Percentiles rank a stretch among this genome's conserved stretches.
phyloP scores from a whole-genome alignment of 2,329 filamentous ascomycete genomes.

The Mycosphaerella arachidis region DNA sequence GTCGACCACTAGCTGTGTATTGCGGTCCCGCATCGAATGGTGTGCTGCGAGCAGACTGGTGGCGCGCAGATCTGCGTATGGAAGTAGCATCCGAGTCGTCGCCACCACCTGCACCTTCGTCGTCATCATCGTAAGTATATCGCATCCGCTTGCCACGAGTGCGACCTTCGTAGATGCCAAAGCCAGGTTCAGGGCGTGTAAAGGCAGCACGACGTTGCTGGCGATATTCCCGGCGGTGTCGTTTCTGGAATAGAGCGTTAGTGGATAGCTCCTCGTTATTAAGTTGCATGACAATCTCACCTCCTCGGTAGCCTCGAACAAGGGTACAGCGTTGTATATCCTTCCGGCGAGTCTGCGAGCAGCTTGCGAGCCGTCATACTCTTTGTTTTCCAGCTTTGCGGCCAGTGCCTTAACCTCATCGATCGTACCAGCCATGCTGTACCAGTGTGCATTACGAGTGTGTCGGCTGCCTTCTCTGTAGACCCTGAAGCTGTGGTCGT shows the following conservation, averaged over 20 bases:
- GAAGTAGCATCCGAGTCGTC: conserved; percentile 66
- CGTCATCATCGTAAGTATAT: conserved; percentile 92
- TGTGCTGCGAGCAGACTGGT: conserved; percentile 59
- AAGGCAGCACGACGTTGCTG: conserved; percentile 82
- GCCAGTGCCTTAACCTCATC: conserved; percentile 75
- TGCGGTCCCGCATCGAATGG: conserved; percentile 65
- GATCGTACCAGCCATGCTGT: conserved; percentile 85
- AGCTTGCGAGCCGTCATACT: conserved; percentile 70
- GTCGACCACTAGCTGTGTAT: conserved; percentile 79
- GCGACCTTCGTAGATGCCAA: conserved; percentile 91
- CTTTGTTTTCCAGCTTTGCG: conserved; percentile 63
- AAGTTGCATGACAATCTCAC: conserved; percentile 45
- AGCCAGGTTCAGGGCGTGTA: conserved; percentile 78
- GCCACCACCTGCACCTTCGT: conserved; percentile 57
- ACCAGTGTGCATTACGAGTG: conserved; percentile 71
- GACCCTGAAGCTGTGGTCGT: conserved; percentile 89
- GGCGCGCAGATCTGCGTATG: conserved; percentile 59
- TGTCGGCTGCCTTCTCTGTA: conserved; percentile 90
- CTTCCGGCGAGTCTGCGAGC: conserved; percentile 72
- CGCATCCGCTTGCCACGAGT: conserved; percentile 94
- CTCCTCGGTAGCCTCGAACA: conserved; percentile 91
- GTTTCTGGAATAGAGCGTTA: conserved; percentile 60
- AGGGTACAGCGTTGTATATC: conserved; percentile 74
- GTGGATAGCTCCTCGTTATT: not conserved
- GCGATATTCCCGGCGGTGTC: conserved; percentile 86